phyloP scores from a whole-genome alignment of 2,329 filamentous ascomycete genomes.

The Gnomoniopsis sp. region DNA sequence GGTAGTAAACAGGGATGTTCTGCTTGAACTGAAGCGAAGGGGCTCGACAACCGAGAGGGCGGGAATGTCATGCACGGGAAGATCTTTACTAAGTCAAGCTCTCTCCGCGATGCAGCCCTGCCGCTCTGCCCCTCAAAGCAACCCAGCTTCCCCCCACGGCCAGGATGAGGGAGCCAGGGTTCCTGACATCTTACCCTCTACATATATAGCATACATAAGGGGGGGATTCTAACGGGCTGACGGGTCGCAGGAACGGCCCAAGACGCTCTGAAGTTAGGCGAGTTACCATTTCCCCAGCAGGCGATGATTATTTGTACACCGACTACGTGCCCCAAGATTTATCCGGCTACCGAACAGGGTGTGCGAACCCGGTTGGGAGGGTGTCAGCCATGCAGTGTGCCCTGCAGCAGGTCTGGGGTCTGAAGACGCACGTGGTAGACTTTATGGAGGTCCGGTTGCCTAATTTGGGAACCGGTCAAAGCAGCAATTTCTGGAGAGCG shows the following conservation, averaged over 20 bases:
- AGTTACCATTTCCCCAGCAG: too few relatives aligned
- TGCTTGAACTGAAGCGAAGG: not conserved
- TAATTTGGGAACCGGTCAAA: conserved; percentile 2
- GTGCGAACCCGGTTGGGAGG: not conserved
- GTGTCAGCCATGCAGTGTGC: not conserved
- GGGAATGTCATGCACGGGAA: not conserved
- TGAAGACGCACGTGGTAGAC: not conserved
- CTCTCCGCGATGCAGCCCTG: not conserved
- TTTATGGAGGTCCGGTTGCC: not conserved
- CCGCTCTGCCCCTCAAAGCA: not conserved
- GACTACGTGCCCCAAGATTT: not conserved
- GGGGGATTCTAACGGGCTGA: not conserved
- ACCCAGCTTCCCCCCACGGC: not conserved
- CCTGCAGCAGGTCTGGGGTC: conserved; percentile 2
- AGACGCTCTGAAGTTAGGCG: not conserved
- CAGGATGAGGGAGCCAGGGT: not conserved
- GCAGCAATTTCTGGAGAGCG: not conserved
- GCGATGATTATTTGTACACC: too few relatives aligned
- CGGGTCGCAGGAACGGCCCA: too few relatives aligned
- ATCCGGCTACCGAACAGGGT: not conserved
- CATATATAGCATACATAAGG: not conserved
- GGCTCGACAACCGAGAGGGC: not conserved
- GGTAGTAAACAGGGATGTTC: not conserved
- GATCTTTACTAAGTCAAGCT: not conserved
- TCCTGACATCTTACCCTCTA: not conserved